These are phyloP conservation scores for Penicillium janthinellum DNA, from an alignment of 2,329 filamentous ascomycete species.

Conservation along the genomic window DNA sequence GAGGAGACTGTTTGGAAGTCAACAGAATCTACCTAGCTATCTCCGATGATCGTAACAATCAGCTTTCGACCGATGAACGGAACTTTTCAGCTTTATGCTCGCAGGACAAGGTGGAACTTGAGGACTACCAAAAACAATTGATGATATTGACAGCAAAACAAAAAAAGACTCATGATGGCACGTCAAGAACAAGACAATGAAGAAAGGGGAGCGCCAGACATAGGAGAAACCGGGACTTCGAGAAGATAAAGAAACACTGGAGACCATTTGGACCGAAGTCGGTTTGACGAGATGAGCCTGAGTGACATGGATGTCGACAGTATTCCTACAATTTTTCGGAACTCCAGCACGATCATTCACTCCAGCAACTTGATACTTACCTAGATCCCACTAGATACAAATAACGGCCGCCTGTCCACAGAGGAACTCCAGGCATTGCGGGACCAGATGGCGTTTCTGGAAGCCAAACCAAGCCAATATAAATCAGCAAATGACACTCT, in stretches of 20 bases:
- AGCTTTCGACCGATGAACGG: not conserved
- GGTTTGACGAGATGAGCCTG: not conserved
- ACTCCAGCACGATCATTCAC: not conserved
- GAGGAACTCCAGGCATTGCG: not conserved
- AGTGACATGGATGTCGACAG: not conserved
- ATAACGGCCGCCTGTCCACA: not conserved
- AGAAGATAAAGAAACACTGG: no score
- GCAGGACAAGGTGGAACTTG: no score
- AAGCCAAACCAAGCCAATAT: not conserved
- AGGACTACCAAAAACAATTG: no score
- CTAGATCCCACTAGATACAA: not conserved
- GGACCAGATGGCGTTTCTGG: not conserved
- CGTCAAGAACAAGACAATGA: not conserved
- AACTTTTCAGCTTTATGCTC: not conserved
- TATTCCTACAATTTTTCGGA: not conserved
- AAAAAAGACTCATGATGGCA: no score
- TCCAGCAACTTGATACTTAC: not conserved
- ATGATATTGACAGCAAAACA: no score
- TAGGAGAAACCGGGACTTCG: no score
- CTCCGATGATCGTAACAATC: not conserved
- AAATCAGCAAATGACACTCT: not conserved
- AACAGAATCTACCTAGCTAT: not conserved
- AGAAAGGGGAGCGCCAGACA: no score
- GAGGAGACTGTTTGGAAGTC: not conserved
- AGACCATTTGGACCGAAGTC: no score